Base-by-base conservation (phyloP, 75 land plant species). In the Larix kaempferi region DNA sequence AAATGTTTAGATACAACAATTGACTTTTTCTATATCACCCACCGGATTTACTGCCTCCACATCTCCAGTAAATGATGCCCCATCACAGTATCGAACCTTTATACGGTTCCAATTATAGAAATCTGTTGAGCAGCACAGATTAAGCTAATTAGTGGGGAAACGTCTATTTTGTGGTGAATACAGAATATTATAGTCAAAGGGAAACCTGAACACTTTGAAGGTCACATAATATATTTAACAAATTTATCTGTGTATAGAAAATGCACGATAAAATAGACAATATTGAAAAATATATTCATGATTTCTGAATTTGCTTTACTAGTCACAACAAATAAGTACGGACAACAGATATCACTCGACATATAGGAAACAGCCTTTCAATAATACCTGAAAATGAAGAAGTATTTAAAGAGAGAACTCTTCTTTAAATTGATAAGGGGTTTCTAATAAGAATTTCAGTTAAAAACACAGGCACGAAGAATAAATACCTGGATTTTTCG, bases 21-120 rank as follows among this genome's bases (percentile, higher is more conserved):
- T 69, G 49, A 35, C 23, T 22, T 12, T 69, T 35, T 65, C 41
- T 5, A 5, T 6, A 16, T 29, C 8, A 67, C 92, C 80, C 77
- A 91, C 94, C 37, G 87, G 88, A 73, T 85, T 59, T 12, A 89
- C 76, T 74, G 37, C 41, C 62, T 74, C 81, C 6, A 82, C 78
- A 67, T 95, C 91, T 56, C 98, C 98, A 71, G 84, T 82, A 71
- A 95, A 95, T 22, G 98, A 95, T 59, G 90, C 88, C 16, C 98
- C 98, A 85, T 95, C 98, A 80, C 98, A 95, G 81, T 95, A 95
- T 19, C 91, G 82, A 21, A 95, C 82, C 76, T 85, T 88, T 41
- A 95, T 85, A 49, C 92, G 87, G 60, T 95, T 95, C 98, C 96
- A 95, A 80, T 95, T 91, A 84, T 79, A 93, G 79, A 95, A 95